phyloP scores from a whole-genome alignment of 2,329 filamentous ascomycete genomes.

The Pseudogymnoascus sp. region DNA sequence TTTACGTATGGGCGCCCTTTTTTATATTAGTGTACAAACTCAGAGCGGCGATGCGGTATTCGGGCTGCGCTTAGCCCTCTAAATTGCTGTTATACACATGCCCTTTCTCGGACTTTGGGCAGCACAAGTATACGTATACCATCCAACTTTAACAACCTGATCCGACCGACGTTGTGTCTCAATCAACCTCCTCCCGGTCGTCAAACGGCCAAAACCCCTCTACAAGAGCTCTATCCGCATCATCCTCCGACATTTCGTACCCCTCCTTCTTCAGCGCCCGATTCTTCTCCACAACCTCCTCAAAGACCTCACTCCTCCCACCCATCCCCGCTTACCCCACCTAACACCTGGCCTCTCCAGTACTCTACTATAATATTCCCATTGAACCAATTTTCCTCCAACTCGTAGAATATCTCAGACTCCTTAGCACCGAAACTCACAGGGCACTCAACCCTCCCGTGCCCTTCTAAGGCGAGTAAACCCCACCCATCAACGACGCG shows the following conservation, averaged over 20 bases:
- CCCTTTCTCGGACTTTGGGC: neutral
- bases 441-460: neutral
- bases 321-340: slow-evolving; percentile 26
- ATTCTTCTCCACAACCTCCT: slow-evolving; percentile 16
- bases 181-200: neutral
- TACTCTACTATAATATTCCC: slow-evolving; percentile 19
- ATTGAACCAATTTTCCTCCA: neutral
- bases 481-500: slow-evolving; percentile 22
- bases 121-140: neutral
- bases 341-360: slow-evolving; percentile 18
- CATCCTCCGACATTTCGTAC: neutral
- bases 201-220: neutral
- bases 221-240: neutral
- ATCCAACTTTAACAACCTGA: neutral
- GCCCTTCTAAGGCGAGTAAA: slow-evolving; percentile 13
- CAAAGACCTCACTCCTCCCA: slow-evolving; percentile 24
- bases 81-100: neutral
- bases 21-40: neutral
- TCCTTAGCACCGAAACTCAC: slow-evolving; percentile 12
- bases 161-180: neutral
- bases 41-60: neutral
- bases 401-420: slow-evolving; percentile 13
- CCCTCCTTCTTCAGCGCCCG: neutral
- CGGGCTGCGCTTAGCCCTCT: neutral
- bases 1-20: too few species aligned